Conservation (phyloP, 2,329 filamentous ascomycete species). For the Cordyceps farinosa region DNA sequence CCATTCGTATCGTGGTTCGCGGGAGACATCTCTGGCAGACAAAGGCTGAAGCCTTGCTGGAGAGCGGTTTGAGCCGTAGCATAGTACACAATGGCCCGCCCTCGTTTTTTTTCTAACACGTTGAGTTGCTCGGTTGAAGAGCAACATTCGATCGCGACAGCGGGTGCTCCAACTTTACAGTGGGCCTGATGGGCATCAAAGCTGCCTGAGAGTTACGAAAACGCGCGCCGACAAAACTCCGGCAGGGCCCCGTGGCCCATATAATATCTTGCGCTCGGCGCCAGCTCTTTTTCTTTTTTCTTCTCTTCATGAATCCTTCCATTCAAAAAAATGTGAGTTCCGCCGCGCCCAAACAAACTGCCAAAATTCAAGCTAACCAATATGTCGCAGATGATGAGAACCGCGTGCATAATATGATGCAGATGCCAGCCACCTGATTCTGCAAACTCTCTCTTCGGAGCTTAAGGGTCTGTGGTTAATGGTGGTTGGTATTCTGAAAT, state of each 20-base stretch:
- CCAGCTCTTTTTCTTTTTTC: slow-evolving; percentile 41
- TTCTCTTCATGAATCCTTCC: slow-evolving; percentile 87
- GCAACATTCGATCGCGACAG: not conserved
- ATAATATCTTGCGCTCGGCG: slow-evolving; percentile 35
- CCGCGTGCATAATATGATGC: slow-evolving; percentile 91
- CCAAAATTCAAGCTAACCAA: slow-evolving; percentile 30
- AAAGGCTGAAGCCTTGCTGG: not conserved
- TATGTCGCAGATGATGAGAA: slow-evolving; percentile 91
- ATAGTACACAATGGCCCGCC: not conserved
- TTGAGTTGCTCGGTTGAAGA: not conserved
- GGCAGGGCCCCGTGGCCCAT: slow-evolving; percentile 24
- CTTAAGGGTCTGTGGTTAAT: slow-evolving; percentile 79
- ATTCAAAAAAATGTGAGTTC: slow-evolving; percentile 92
- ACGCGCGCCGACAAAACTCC: slow-evolving; percentile 29
- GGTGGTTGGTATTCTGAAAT: slow-evolving; percentile 78
- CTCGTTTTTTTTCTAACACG: not conserved
- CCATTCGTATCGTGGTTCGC: not conserved
- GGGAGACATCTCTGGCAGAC: slow-evolving; percentile 6
- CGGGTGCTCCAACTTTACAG: slow-evolving; percentile 13
- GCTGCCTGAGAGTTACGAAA: not conserved
- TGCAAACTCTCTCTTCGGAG: slow-evolving; percentile 82
- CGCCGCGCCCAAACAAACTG: slow-evolving; percentile 20
- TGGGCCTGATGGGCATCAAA: not conserved
- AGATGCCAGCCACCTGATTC: slow-evolving; percentile 61
- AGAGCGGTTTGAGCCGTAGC: slow-evolving; percentile 3